Evolutionary conservation across 352 stramenopile genomes (phyloP).

Genomic region (Globisporangium lucens): DNA sequence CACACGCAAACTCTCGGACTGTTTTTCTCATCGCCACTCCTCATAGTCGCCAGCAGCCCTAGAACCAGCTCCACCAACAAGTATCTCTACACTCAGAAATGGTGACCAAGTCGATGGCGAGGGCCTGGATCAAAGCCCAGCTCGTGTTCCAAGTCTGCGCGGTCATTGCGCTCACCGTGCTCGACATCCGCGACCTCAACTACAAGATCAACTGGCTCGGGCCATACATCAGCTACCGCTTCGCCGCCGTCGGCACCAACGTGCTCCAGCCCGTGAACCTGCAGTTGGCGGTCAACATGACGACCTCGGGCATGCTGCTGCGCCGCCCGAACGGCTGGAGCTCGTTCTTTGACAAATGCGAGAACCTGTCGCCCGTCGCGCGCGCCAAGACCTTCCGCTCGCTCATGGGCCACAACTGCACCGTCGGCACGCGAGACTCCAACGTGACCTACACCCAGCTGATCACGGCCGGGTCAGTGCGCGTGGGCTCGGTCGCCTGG

Average conservation of each 20-base stretch:
- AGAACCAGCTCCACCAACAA: neutral
- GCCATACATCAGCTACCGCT: constrained; percentile 32
- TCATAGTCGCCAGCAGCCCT: too few species aligned
- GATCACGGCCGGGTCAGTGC: constrained; percentile 31
- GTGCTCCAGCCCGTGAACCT: constrained; percentile 10
- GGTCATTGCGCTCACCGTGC: constrained; percentile 22
- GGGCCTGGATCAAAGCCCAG: neutral
- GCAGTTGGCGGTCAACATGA: constrained; percentile 2
- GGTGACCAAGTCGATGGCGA: neutral
- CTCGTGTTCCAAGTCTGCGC: constrained; percentile 25
- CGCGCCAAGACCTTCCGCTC: neutral
- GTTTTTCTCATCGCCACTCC: too few species aligned
- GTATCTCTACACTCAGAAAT: neutral
- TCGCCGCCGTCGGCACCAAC: constrained; percentile 25
- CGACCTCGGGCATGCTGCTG: constrained; percentile 12
- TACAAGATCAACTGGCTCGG: constrained; percentile 57
- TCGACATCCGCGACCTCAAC: constrained; percentile 51
- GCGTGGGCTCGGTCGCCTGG: constrained; percentile 47
- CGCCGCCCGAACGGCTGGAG: constrained; percentile 31
- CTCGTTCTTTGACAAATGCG: constrained; percentile 45
- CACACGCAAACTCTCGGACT: too few species aligned
- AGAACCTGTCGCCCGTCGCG: constrained; percentile 19
- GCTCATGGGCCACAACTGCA: constrained; percentile 39
- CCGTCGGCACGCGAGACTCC: constrained; percentile 21
- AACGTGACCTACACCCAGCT: constrained; percentile 23